Conservation (phyloP, 2,329 filamentous ascomycete species). For the Hypoxylon sp. region DNA sequence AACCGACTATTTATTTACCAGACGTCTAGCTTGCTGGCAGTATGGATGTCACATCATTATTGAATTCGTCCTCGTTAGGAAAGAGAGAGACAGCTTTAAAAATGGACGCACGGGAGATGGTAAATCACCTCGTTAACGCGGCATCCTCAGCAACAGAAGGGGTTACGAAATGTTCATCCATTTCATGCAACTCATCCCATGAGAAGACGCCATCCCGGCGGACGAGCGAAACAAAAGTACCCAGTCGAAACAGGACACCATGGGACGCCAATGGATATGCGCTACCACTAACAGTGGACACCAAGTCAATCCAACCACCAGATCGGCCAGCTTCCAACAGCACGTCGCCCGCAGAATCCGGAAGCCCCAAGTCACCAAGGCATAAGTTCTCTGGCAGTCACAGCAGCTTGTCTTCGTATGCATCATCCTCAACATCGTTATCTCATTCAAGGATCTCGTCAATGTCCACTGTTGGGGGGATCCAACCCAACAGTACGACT, state of each 20-base stretch:
- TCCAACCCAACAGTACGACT: constrained; percentile 55
- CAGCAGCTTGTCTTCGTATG: constrained; percentile 67
- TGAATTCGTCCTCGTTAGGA: constrained; percentile 57
- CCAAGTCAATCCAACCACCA: constrained; percentile 53
- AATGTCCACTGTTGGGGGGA: constrained; percentile 64
- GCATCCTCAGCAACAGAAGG: constrained; percentile 48
- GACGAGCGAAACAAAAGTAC: constrained; percentile 52
- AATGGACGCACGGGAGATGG: constrained; percentile 36
- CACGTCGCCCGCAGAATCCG: constrained; percentile 47
- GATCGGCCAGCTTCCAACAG: constrained; percentile 47
- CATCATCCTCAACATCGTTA: constrained; percentile 62
- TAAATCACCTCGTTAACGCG: constrained; percentile 40
- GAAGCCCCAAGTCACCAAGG: constrained; percentile 56
- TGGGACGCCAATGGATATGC: constrained; percentile 68
- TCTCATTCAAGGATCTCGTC: constrained; percentile 69
- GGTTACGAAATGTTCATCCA: constrained; percentile 46
- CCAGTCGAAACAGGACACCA: constrained; percentile 60
- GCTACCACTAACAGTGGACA: constrained; percentile 60
- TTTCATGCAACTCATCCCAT: constrained; percentile 51
- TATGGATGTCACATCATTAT: constrained; percentile 62
- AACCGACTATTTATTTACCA: background rate
- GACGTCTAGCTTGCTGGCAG: constrained; percentile 21
- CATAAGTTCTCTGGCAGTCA: constrained; percentile 67
- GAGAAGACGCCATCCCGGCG: constrained; percentile 45
- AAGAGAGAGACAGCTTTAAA: constrained; percentile 32